phyloP scores from a whole-genome alignment of 179 eudicot genomes.

The Camellia oleifera region DNA sequence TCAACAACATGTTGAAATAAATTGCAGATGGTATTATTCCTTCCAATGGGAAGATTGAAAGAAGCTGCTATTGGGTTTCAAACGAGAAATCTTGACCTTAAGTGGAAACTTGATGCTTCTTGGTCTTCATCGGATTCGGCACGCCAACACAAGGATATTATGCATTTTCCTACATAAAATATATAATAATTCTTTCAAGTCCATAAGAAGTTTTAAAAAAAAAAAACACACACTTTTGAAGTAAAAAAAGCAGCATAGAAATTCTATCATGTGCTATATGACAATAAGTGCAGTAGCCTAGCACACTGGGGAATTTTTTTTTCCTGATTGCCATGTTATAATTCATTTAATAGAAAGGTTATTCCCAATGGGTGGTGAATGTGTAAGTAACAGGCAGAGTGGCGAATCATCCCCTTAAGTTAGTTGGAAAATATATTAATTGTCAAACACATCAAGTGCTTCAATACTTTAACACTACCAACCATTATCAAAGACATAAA shows the following conservation, averaged over 20 bases:
- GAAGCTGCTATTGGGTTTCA: too few species aligned
- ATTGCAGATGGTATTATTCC: too few species aligned
- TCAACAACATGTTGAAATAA: too few species aligned
- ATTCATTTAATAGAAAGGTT: neutral
- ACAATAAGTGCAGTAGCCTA: neutral
- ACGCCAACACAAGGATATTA: constrained; percentile 96
- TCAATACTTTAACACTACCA: neutral
- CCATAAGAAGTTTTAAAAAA: neutral
- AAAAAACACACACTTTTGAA: neutral
- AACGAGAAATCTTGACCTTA: too few species aligned
- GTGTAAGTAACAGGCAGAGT: neutral
- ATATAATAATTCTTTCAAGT: constrained; percentile 5
- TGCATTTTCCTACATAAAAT: constrained; percentile 59
- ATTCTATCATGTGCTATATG: neutral
- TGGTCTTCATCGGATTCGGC: constrained; percentile 25
- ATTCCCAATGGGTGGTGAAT: neutral
- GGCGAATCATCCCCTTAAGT: neutral
- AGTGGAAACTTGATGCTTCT: too few species aligned
- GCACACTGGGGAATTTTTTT: neutral
- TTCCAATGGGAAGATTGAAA: too few species aligned
- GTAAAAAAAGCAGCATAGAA: neutral
- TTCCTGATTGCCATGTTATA: neutral
- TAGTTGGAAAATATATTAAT: neutral
- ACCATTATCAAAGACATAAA: neutral
- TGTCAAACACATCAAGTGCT: neutral